Percentiles rank a stretch among this genome's conserved stretches.
These are phyloP conservation scores for Pseudozyma thailandica DNA, from an alignment of 1,284 basidiomycete genomes.

Conservation along the genomic window DNA sequence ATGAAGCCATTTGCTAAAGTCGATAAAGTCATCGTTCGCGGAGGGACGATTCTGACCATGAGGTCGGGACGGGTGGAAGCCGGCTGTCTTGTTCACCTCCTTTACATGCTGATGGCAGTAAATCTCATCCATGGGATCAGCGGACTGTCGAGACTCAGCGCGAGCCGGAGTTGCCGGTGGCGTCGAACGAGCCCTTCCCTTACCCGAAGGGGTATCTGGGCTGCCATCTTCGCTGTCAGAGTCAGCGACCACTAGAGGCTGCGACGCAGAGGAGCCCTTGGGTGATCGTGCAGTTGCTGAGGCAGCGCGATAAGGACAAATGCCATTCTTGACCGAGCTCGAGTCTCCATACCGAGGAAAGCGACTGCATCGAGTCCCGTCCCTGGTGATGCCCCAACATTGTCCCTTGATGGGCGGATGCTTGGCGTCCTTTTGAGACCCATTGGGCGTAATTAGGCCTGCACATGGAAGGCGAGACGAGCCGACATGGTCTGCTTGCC, in stretches of 20 bases:
- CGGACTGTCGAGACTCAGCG: too few species aligned
- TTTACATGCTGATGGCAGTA: slow-evolving; percentile 55
- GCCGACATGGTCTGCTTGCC: neutral
- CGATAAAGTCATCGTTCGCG: slow-evolving; percentile 3
- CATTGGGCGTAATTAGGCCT: slow-evolving; percentile 9
- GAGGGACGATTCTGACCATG: neutral
- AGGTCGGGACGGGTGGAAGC: slow-evolving; percentile 27
- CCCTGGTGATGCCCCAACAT: slow-evolving; percentile 57
- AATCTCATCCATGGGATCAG: slow-evolving; percentile 20
- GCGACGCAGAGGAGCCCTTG: neutral
- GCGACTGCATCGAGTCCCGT: slow-evolving; percentile 48
- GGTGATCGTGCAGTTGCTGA: slow-evolving; percentile 9
- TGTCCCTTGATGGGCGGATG: slow-evolving; percentile 33
- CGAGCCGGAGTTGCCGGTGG: too few species aligned
- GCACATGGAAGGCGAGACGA: neutral
- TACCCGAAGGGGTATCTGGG: neutral
- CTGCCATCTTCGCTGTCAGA: slow-evolving; percentile 8
- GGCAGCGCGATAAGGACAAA: neutral
- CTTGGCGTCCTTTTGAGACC: slow-evolving; percentile 12
- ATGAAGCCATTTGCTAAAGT: slow-evolving; percentile 17
- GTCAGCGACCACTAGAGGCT: slow-evolving; percentile 21
- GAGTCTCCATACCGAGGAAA: neutral
- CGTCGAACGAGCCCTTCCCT: neutral
- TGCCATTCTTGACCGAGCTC: neutral
- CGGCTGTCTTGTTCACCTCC: slow-evolving; percentile 50